Conservation (phyloP, 2,329 filamentous ascomycete species). For the Hymenoscyphus scutula region DNA sequence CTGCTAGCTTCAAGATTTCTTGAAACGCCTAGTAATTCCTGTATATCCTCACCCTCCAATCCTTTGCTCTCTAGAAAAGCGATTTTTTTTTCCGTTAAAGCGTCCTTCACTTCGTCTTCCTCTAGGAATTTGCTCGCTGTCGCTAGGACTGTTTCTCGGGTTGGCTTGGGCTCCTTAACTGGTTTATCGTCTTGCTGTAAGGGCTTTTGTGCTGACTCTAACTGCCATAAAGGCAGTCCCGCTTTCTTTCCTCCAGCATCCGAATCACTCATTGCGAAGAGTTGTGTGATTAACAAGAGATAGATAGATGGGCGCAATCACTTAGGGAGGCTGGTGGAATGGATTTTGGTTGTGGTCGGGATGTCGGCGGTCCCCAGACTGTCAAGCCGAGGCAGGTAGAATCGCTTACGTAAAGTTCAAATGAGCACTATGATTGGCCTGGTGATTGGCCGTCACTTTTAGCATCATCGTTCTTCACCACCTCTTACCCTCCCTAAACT, state of each 20-base stretch:
- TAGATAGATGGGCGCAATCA: conserved; percentile 11
- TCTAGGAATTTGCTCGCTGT: conserved; percentile 75
- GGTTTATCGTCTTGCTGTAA: conserved; percentile 11
- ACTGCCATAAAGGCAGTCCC: conserved; percentile 31
- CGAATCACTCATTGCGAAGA: conserved; percentile 31
- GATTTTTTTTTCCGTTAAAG: conserved; percentile 68
- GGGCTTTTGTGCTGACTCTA: conserved; percentile 15
- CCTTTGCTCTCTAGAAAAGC: conserved; percentile 78
- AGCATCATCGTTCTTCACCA: background rate
- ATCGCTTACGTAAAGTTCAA: conserved; percentile 24
- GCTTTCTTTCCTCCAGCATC: conserved; percentile 23
- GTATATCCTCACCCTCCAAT: conserved; percentile 63
- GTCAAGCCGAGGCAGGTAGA: conserved; percentile 24
- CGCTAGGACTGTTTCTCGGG: conserved; percentile 47
- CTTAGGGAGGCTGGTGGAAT: no score
- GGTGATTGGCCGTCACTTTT: background rate
- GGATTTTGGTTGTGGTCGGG: conserved; percentile 4
- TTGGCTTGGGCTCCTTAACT: conserved; percentile 14
- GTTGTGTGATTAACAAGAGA: conserved; percentile 6
- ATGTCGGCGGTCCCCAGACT: conserved; percentile 9
- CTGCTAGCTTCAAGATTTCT: conserved; percentile 31
- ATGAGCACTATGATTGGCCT: conserved; percentile 4
- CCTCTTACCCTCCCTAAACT: background rate
- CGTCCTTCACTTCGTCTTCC: conserved; percentile 68
- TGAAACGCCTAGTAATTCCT: conserved; percentile 55